Percentiles rank a stretch among this genome's conserved stretches.
These are phyloP conservation scores for Epichloe uncinata DNA, from an alignment of 2,329 filamentous ascomycete genomes.

Conservation along the genomic window DNA sequence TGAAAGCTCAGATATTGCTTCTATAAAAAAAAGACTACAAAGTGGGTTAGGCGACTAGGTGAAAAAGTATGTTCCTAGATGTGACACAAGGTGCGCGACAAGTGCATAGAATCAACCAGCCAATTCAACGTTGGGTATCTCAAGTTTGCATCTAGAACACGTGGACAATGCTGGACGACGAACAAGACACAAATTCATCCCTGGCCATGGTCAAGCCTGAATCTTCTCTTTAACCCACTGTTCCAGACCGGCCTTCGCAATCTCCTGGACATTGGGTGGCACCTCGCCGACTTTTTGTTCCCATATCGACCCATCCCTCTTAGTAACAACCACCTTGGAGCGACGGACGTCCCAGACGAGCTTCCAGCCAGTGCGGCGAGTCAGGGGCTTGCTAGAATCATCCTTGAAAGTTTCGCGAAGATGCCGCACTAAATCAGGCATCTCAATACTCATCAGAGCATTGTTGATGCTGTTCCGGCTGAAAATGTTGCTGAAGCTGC, in stretches of 20 bases:
- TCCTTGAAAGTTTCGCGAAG: constrained; percentile 48
- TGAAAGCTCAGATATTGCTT: no score
- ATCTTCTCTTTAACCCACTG: constrained; percentile 11
- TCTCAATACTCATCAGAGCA: constrained; percentile 57
- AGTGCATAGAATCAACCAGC: no score
- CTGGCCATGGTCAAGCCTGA: no score
- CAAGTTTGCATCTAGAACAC: no score
- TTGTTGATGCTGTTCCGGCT: constrained; percentile 69
- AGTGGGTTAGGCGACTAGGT: no score
- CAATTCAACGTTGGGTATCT: no score
- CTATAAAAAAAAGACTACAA: no score
- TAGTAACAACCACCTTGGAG: constrained; percentile 9
- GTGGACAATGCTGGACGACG: no score
- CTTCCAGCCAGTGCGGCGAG: constrained; percentile 4
- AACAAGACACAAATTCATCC: no score
- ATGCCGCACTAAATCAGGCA: constrained; percentile 51
- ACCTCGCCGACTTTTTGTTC: constrained; percentile 15
- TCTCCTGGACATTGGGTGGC: constrained; percentile 12
- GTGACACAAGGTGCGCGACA: no score
- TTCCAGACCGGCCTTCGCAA: constrained; percentile 11
- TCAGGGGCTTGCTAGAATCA: neutral
- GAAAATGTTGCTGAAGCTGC: constrained; percentile 79
- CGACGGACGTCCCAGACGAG: constrained; percentile 10
- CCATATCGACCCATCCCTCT: constrained; percentile 11
- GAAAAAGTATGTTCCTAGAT: no score